Percentiles rank a stretch among this genome's conserved stretches.
phyloP scores from a whole-genome alignment of 2,329 filamentous ascomycete species.

The Paramyrothecium roridum region DNA sequence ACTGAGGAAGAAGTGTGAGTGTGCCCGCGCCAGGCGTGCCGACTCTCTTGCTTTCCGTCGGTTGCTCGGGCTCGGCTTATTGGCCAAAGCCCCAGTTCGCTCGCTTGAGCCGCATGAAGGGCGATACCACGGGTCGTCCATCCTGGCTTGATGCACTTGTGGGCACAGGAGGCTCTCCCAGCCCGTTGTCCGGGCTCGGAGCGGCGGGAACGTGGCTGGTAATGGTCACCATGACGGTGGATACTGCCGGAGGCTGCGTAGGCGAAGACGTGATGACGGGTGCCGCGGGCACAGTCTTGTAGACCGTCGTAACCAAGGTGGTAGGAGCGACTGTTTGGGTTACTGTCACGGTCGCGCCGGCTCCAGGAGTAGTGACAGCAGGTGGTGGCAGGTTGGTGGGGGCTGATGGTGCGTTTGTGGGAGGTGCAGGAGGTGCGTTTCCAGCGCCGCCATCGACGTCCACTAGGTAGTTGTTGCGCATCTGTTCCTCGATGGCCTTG shows the following conservation, averaged over 20 bases:
- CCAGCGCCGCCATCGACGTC: slow-evolving; percentile 24
- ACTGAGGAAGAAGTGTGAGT: not conserved
- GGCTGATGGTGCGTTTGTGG: slow-evolving; percentile 5
- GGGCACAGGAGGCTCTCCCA: not conserved
- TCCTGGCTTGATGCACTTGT: not conserved
- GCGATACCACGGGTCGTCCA: not conserved
- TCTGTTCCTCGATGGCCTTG: slow-evolving; percentile 42
- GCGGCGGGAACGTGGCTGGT: slow-evolving; percentile 1
- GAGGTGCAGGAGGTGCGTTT: slow-evolving; percentile 8
- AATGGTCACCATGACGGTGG: slow-evolving; percentile 1
- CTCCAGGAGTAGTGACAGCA: slow-evolving; percentile 9
- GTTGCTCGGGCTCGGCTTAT: not conserved
- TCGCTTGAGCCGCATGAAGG: not conserved
- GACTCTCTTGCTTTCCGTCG: too few species aligned
- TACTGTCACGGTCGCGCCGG: slow-evolving; percentile 23
- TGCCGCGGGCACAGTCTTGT: slow-evolving; percentile 28
- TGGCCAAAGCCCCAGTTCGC: slow-evolving; percentile 4
- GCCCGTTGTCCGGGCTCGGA: not conserved
- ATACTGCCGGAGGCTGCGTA: slow-evolving; percentile 7
- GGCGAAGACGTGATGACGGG: not conserved
- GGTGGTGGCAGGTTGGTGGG: slow-evolving; percentile 11
- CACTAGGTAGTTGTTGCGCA: slow-evolving; percentile 43
- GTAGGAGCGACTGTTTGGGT: slow-evolving; percentile 35
- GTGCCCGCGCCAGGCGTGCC: not conserved
- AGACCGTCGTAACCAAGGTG: slow-evolving; percentile 34